Evolutionary conservation across 2,329 filamentous ascomycete genomes (phyloP).

Genomic region (Fusarium chuoi): DNA sequence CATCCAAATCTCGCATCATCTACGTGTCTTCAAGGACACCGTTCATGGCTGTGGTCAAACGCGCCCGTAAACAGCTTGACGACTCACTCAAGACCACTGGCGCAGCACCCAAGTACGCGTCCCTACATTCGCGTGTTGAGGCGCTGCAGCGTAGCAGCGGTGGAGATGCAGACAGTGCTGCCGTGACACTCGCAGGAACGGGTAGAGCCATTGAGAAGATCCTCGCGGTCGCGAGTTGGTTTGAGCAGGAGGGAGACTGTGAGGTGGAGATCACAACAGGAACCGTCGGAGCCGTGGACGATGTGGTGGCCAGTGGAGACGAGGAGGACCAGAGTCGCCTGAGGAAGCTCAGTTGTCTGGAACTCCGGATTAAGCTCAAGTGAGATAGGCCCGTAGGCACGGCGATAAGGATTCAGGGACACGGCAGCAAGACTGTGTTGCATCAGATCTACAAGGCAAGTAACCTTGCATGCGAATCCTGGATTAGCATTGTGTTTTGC

Average conservation of each 20-base stretch:
- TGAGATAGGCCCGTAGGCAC: conserved; percentile 43
- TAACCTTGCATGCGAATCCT: conserved; percentile 13
- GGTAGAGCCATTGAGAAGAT: conserved; percentile 74
- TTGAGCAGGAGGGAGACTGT: conserved; percentile 69
- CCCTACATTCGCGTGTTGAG: conserved; percentile 59
- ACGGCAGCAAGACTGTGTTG: conserved; percentile 4
- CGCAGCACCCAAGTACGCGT: conserved; percentile 59
- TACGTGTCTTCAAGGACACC: conserved; percentile 74
- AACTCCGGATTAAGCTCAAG: conserved; percentile 59
- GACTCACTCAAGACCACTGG: conserved; percentile 56
- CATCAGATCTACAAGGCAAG: conserved; percentile 14
- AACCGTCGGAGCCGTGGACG: conserved; percentile 74
- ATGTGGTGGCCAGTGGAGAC: conserved; percentile 61
- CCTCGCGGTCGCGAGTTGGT: conserved; percentile 71
- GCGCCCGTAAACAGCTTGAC: conserved; percentile 71
- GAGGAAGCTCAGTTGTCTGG: conserved; percentile 62
- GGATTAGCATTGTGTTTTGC: conserved; percentile 2
- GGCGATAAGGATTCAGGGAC: conserved; percentile 14
- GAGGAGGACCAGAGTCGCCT: conserved; percentile 55
- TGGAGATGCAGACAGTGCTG: conserved; percentile 45
- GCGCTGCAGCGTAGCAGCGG: conserved; percentile 51
- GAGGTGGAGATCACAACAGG: conserved; percentile 69
- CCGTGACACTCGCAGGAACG: conserved; percentile 70
- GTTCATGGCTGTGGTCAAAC: conserved; percentile 74
- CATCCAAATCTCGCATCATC: conserved; percentile 61